Evolutionary conservation across 2,329 filamentous ascomycete genomes (phyloP), one percentile per base, ranked within the genome.

Genomic region (Coniella lustricola): DNA sequence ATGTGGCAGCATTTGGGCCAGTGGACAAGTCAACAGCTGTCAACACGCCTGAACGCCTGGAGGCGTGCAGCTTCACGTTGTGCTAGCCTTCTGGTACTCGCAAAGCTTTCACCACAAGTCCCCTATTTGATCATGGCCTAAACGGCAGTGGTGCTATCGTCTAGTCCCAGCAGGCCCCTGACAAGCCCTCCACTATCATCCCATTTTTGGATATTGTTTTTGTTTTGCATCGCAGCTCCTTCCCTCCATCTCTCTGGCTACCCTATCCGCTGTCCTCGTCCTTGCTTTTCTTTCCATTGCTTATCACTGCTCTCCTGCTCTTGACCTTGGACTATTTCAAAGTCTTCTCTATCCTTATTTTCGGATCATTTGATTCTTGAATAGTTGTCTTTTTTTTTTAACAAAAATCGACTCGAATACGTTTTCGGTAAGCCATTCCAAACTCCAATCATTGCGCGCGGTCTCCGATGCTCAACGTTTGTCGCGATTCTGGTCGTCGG

Each of bases 161-260:
- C 33, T 7, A n/a, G 29, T 5, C 17, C 22, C 32, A 17, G 18
- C 40, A 18, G 16, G 40, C 29, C 17, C 40, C 40, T 14, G 40
- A 7, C 12, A 17, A 32, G 29, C 17, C 40, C 21, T 18, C 40
- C 40, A 18, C 40, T 20, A 18, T 17, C 16, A 18, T 44, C 31
- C 41, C 41, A 25, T 22, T 35, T 25, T 25, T 22, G 32, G 31
- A 35, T 18, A 25, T 50, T 53, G 51, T 53, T 53, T 53, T 53
- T 38, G 49, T 52, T 51, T 52, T 49, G 42, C 49, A 52, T 50
- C 49, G 49, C 49, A 43, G 44, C 49, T 25, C 32, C 46, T 31
- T 34, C 25, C 18, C 18, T 12, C 40, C 40, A 32, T 17, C 40
- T 32, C 34, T 29, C 22, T 17, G 33, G 29, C n/a, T n/a, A 43